Evolutionary conservation across 1,139 yeast genomes (phyloP).

Genomic region (Yamadazyma kanchanaburiensis): DNA sequence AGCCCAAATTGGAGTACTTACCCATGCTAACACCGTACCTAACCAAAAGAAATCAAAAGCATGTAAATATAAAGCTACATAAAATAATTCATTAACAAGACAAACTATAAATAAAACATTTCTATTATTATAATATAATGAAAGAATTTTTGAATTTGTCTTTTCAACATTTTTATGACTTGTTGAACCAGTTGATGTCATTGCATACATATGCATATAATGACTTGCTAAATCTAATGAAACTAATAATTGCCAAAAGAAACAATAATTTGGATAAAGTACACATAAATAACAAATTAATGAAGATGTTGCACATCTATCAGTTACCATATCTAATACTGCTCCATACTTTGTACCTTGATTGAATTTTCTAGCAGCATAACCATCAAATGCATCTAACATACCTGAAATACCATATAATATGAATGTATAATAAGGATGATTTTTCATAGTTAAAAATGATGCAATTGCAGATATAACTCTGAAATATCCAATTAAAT

Average conservation of each 20-base stretch:
- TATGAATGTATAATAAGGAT: constrained; percentile 73
- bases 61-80: constrained; percentile 81
- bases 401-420: constrained; percentile 87
- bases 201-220: constrained; percentile 98
- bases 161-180: constrained; percentile 84
- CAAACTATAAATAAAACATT: constrained; percentile 83
- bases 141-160: constrained; percentile 67
- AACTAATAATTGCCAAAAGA: constrained; percentile 81
- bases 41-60: constrained; percentile 63
- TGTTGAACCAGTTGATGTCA: constrained; percentile 70
- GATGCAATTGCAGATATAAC: constrained; percentile 80
- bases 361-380: constrained; percentile 84
- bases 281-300: constrained; percentile 82
- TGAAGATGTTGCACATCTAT: constrained; percentile 93
- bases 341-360: constrained; percentile 96
- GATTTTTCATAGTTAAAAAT: constrained; percentile 74
- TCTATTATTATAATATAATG: constrained; percentile 84
- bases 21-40: constrained; percentile 61
- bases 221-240: constrained; percentile 92
- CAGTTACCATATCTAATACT: constrained; percentile 98
- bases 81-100: constrained; percentile 88
- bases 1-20: constrained; percentile 82
- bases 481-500: constrained; percentile 84
- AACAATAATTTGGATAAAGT: constrained; percentile 62
- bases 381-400: constrained; percentile 94